phyloP scores from a whole-genome alignment of 2,329 filamentous ascomycete species.

The Orbilia brochopaga region DNA sequence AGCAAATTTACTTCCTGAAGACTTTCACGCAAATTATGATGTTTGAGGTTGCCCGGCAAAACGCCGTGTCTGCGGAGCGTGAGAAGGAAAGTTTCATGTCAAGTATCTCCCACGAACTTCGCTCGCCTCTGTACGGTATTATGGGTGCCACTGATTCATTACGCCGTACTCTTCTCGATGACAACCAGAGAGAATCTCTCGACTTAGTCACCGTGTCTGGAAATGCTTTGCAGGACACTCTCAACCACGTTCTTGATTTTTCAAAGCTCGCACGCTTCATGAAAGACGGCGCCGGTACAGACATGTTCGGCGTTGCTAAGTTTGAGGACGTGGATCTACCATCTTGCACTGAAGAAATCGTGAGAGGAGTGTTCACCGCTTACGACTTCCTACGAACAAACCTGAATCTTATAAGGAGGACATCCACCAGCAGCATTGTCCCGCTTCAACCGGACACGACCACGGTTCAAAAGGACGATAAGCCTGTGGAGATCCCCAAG shows the following conservation, averaged over 20 bases:
- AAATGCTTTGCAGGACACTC: constrained; percentile 63
- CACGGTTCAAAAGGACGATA: constrained; percentile 16
- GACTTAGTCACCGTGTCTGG: constrained; percentile 60
- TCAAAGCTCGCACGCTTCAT: constrained; percentile 56
- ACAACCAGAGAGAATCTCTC: constrained; percentile 60
- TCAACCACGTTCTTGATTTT: constrained; percentile 63
- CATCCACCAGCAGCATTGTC: constrained; percentile 51
- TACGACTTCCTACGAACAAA: constrained; percentile 57
- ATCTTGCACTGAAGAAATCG: constrained; percentile 61
- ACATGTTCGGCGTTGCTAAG: constrained; percentile 51
- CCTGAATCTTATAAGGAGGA: constrained; percentile 26
- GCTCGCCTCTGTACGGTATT: constrained; percentile 68
- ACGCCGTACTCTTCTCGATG: constrained; percentile 62
- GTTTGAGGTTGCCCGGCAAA: constrained; percentile 64
- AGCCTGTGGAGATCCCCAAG: constrained; percentile 37
- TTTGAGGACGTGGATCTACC: constrained; percentile 58
- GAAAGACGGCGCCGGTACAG: constrained; percentile 33
- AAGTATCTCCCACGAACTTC: constrained; percentile 68
- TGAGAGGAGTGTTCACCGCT: constrained; percentile 62
- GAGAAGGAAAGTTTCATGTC: constrained; percentile 68
- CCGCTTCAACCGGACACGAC: constrained; percentile 25
- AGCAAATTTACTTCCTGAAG: constrained; percentile 63
- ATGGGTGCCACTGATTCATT: constrained; percentile 65
- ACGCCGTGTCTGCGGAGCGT: constrained; percentile 60
- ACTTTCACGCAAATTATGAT: constrained; percentile 66